These are phyloP conservation scores for Pterulicium gracile DNA, from an alignment of 1,284 basidiomycete genomes.

Conservation along the genomic window DNA sequence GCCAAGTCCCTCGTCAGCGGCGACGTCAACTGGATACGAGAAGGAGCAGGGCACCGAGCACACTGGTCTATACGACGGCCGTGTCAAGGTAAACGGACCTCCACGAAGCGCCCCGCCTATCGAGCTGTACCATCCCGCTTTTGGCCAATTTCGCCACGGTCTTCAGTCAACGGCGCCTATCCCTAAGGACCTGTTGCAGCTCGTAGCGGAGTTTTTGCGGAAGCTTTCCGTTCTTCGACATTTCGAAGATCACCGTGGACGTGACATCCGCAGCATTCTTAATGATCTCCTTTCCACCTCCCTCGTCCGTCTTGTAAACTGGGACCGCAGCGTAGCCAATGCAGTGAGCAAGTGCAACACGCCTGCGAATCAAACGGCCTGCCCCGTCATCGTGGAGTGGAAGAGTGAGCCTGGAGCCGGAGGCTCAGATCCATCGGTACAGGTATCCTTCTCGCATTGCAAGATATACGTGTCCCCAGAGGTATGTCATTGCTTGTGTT, in stretches of 20 bases:
- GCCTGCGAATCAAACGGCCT: constrained; percentile 3
- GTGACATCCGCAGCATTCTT: constrained; percentile 1
- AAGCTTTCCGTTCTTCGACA: constrained; percentile 1
- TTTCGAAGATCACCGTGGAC: constrained; percentile 2
- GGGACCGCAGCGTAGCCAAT: constrained; percentile 2
- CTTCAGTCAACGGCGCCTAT: no score
- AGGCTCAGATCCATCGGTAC: constrained; percentile 9
- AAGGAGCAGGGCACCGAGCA: no score
- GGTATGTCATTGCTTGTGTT: no score
- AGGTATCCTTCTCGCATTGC: constrained; percentile 5
- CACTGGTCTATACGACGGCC: no score
- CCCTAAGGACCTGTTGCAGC: constrained; percentile 2
- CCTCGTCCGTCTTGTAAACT: constrained; percentile 1
- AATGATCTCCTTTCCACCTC: constrained; percentile 2
- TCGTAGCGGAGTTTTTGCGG: constrained; percentile 8
- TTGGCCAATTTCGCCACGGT: constrained; percentile 7
- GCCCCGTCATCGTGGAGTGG: background rate
- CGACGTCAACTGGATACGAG: no score
- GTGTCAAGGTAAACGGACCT: no score
- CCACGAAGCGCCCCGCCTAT: no score
- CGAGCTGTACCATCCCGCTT: no score
- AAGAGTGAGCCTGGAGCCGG: constrained; percentile 6
- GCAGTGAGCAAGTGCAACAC: constrained; percentile 1
- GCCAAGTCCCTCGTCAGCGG: no score
- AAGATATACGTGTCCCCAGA: constrained; percentile 4